Conservation (phyloP, 805 yeast genomes). For the Schwanniomyces occidentalis region DNA sequence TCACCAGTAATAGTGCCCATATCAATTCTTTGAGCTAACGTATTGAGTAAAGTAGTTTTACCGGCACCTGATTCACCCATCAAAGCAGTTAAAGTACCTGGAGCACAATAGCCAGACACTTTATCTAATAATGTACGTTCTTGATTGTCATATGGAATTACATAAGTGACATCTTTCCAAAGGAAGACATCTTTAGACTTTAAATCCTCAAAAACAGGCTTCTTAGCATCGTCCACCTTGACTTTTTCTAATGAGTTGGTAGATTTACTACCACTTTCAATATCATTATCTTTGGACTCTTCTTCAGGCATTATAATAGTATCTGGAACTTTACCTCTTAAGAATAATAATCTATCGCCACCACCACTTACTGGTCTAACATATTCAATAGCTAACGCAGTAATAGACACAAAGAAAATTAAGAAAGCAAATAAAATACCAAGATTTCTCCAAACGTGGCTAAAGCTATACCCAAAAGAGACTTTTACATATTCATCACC, state of each 20-base stretch:
- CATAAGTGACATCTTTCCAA: slow-evolving; percentile 64
- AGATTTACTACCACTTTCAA: slow-evolving; percentile 8
- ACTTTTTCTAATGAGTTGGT: slow-evolving; percentile 7
- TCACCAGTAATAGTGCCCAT: slow-evolving; percentile 61
- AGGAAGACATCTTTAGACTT: slow-evolving; percentile 51
- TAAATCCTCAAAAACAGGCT: slow-evolving; percentile 17
- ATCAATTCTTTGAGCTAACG: slow-evolving; percentile 52
- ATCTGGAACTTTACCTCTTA: slow-evolving; percentile 24
- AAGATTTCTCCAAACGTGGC: slow-evolving; percentile 49
- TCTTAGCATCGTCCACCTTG: slow-evolving; percentile 1
- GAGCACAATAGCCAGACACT: slow-evolving; percentile 36
- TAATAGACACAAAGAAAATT: slow-evolving; percentile 17
- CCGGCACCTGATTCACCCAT: slow-evolving; percentile 72
- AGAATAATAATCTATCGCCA: slow-evolving; percentile 30
- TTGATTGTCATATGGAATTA: slow-evolving; percentile 48
- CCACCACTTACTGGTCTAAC: slow-evolving; percentile 32
- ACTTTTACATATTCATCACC: slow-evolving; percentile 38
- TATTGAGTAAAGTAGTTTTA: slow-evolving; percentile 56
- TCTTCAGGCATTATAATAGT: slow-evolving; percentile 15
- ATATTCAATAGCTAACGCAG: slow-evolving; percentile 26
- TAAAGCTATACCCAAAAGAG: slow-evolving; percentile 34
- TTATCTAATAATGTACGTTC: slow-evolving; percentile 38
- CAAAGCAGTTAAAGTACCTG: slow-evolving; percentile 59
- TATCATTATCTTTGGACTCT: slow-evolving; percentile 6
- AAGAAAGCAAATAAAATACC: slow-evolving; percentile 41